Conservation (phyloP, 768 basidiomycete species). For the Terana coerulea region DNA sequence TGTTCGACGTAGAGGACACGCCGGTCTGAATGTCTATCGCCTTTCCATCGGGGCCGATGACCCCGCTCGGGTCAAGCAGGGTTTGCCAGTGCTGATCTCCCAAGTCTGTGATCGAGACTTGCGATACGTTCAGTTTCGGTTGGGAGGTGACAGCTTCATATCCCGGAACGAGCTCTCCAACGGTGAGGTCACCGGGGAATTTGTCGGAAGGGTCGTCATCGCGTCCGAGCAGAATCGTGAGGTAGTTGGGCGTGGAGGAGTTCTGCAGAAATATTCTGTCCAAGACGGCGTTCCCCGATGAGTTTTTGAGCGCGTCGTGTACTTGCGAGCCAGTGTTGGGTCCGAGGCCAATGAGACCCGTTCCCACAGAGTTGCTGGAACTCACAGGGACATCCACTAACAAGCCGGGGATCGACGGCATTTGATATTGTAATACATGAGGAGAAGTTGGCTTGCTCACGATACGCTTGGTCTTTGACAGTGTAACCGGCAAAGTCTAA, state of each 20-base stretch:
- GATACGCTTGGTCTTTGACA: conserved; percentile 42
- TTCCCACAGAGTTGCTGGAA: conserved; percentile 27
- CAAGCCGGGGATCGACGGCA: neutral
- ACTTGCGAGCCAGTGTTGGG: conserved; percentile 55
- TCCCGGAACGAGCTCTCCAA: conserved; percentile 53
- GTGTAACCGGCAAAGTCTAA: conserved; percentile 43
- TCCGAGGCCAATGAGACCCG: conserved; percentile 55
- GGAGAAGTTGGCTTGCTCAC: too few species aligned
- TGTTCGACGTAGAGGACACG: conserved; percentile 37
- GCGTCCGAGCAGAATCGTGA: conserved; percentile 64
- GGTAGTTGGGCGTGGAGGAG: conserved; percentile 50
- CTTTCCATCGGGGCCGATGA: conserved; percentile 59
- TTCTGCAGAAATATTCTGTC: conserved; percentile 66
- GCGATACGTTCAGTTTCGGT: conserved; percentile 47
- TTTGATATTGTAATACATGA: too few species aligned
- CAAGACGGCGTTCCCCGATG: conserved; percentile 49
- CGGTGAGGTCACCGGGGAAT: conserved; percentile 57
- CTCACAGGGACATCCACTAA: conserved; percentile 40
- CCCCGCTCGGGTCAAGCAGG: conserved; percentile 55
- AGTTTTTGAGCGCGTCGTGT: conserved; percentile 28
- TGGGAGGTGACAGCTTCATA: conserved; percentile 47
- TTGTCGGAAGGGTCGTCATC: conserved; percentile 46
- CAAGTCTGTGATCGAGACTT: conserved; percentile 26
- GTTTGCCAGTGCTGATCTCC: conserved; percentile 64
- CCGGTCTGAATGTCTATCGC: conserved; percentile 40